Base-by-base conservation (phyloP, 345 rosid genomes). In the Pistacia vera region DNA sequence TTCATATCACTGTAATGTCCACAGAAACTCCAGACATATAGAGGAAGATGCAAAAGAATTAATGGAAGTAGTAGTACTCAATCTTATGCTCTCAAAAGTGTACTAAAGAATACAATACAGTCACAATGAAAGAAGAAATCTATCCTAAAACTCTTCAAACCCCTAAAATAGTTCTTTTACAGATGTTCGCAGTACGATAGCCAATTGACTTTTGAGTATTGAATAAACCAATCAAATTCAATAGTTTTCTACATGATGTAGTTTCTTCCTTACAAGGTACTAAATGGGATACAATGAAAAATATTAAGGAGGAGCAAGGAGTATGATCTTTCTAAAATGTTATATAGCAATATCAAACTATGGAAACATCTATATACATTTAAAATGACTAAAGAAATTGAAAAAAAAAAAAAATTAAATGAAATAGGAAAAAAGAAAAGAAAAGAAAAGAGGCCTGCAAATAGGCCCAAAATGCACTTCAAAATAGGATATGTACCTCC, bases 401-500 rank as follows among this genome's bases (percentile, higher is more conserved):
- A 61, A 35, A 28, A 58, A 2, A 46, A 46, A 5, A 60, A 33
- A 41, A 46, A 28, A 73, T 16, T 30, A 58, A 72, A 28, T n/a
- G 22, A 22, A 8, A 55, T 58, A 30, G 33, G 3, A 30, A n/a
- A 57, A 16, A 41, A 66, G 3, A 30, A n/a, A 57, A 16, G n/a
- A 66, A n/a, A 54, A 20, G 52, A 58, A 76, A 44, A 36, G 22
- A 41, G 22, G 60, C 25, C 52, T 56, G 9, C 12, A 68, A 63
- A 66, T 62, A 44, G 56, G 25, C 51, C 46, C 16, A 25, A 65
- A 48, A 48, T 13, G 16, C 17, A 5, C 57, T 9, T 41, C 3
- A 8, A 44, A 16, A 63, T 28, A 38, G 35, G 11, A 77, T 30
- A 58, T 58, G 10, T 81, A 93, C 99, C 97, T 96, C 99, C 54